Evolutionary conservation across 768 basidiomycete genomes (phyloP).

Genomic region (Amanita polypyramis): DNA sequence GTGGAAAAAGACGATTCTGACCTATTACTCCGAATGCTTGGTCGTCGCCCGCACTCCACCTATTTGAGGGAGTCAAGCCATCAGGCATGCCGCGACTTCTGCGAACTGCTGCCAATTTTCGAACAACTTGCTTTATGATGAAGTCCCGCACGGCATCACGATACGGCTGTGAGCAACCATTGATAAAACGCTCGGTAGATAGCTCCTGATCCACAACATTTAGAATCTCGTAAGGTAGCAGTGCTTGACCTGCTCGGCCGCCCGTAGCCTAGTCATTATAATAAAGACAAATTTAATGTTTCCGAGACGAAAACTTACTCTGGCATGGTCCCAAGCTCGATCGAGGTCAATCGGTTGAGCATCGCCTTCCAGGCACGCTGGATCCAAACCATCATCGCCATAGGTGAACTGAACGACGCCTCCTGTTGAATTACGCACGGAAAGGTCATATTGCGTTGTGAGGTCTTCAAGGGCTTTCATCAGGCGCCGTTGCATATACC

Average conservation of each 20-base stretch:
- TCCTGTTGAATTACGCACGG: constrained; percentile 89
- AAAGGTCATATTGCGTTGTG: constrained; percentile 91
- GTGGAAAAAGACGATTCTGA: constrained; percentile 17
- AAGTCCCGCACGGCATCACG: constrained; percentile 60
- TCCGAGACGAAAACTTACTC: constrained; percentile 26
- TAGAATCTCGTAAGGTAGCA: constrained; percentile 83
- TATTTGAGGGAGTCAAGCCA: constrained; percentile 60
- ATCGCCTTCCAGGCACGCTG: constrained; percentile 92
- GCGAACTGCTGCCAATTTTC: constrained; percentile 56
- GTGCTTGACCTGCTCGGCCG: constrained; percentile 43
- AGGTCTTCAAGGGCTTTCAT: constrained; percentile 99
- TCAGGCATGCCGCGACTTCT: constrained; percentile 74
- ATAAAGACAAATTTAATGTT: neutral
- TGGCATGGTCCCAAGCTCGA: constrained; percentile 80
- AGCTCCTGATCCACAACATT: constrained; percentile 62
- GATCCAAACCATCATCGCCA: constrained; percentile 95
- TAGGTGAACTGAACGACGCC: constrained; percentile 96
- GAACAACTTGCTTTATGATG: constrained; percentile 54
- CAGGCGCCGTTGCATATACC: constrained; percentile 97
- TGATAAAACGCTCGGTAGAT: constrained; percentile 43
- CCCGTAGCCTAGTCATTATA: constrained; percentile 45
- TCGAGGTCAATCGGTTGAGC: constrained; percentile 87
- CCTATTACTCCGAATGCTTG: constrained; percentile 66
- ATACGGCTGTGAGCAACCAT: constrained; percentile 64
- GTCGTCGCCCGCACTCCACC: constrained; percentile 74